Base-by-base conservation (phyloP, 805 yeast genomes). In the Torulaspora delbrueckii region DNA sequence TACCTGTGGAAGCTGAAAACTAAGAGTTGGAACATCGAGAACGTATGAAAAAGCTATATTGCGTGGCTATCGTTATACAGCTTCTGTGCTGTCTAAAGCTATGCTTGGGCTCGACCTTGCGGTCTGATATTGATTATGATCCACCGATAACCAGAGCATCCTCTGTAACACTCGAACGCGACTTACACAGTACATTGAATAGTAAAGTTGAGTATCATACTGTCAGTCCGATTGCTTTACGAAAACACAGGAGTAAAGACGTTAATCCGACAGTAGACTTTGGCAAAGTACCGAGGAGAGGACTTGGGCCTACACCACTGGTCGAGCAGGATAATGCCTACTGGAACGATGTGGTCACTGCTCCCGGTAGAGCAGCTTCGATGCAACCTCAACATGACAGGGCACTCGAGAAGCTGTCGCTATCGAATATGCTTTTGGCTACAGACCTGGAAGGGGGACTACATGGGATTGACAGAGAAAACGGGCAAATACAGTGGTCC, bases 361-460 rank as follows among this genome's bases (percentile, higher is more conserved):
- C 36, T 16, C 32, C 37, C 4, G 45, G 46, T 6, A 43, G 38
- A 26, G 43, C 52, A n/a, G 50, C 47, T 7, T 34, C 38, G 12
- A 27, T 48, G 19, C 54, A 44, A 8, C 38, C 41, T 27, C 46
- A 43, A n/a, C 43, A 40, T 23, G 42, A 30, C n/a, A 45, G 47
- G 31, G 46, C 57, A 1, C 19, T 61, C 10, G 54, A 53, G 8
- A 48, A 51, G 7, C 43, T 60, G 13, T 34, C 47, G 2, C 33
- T 84, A 5, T 68, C 86, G 0, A 79, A 82, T 52, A 56, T 84
- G 8, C 61, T 90, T 2, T 65, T 89, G 4, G 79, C 86, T 0
- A 79, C 90, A 9, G 95, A 90, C 57, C 76, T 89, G 1, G 96
- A 91, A 58, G 98, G 97, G 1, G 82, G 85, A 24, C 63, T 90